Conservation (phyloP, 2,329 filamentous ascomycete genomes). For the Penicillium sp. region DNA sequence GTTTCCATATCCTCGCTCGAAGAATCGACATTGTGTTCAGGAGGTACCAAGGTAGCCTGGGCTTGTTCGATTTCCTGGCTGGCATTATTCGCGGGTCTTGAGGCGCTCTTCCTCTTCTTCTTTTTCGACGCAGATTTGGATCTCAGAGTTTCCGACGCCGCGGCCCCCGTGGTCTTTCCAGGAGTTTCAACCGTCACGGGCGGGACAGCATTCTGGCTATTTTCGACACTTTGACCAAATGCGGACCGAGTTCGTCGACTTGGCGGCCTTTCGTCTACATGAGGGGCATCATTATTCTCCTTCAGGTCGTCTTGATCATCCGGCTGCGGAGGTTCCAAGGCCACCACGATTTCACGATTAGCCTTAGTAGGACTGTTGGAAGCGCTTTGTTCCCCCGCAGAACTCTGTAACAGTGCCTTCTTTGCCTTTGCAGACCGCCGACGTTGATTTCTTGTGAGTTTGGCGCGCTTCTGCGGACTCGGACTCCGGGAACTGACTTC, state of each 20-base stretch:
- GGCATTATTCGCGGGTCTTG: neutral
- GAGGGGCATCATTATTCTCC: constrained; percentile 11
- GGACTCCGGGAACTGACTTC: constrained; percentile 29
- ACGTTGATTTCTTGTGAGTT: constrained; percentile 12
- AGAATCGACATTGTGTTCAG: constrained; percentile 35
- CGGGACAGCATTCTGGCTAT: constrained; percentile 4
- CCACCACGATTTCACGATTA: neutral
- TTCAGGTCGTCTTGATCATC: constrained; percentile 13
- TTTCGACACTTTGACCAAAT: constrained; percentile 18
- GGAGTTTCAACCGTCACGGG: constrained; percentile 6
- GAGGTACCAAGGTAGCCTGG: neutral
- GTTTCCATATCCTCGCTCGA: constrained; percentile 49
- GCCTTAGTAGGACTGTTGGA: constrained; percentile 13
- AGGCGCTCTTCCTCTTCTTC: constrained; percentile 7
- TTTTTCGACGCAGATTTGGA: constrained; percentile 19
- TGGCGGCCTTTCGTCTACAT: constrained; percentile 17
- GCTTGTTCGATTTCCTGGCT: constrained; percentile 3
- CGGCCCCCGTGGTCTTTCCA: constrained; percentile 5
- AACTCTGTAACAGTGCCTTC: constrained; percentile 11
- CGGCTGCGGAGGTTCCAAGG: constrained; percentile 7
- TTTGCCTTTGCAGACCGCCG: constrained; percentile 19
- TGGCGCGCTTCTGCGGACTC: constrained; percentile 21
- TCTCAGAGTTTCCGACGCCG: constrained; percentile 10
- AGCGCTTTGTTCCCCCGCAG: constrained; percentile 6
- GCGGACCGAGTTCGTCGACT: constrained; percentile 32